Conservation (phyloP, 108 stramenopile genomes). For the Schizochytrium sp. region DNA sequence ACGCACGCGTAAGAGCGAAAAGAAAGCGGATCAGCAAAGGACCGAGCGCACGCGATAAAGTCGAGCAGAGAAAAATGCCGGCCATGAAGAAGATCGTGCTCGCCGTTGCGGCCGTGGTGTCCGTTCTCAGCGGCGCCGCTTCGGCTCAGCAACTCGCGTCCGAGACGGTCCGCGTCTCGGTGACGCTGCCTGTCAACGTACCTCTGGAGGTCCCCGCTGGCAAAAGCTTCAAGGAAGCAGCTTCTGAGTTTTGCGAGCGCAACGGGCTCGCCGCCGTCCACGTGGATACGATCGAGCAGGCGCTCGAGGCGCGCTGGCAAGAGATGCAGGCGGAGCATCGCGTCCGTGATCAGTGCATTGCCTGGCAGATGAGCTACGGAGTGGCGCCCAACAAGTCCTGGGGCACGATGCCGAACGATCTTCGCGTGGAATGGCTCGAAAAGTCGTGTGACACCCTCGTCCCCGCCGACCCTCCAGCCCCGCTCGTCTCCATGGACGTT, state of each 20-base stretch:
- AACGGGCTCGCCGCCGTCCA: neutral
- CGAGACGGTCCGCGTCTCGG: neutral
- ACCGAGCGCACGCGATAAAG: too few species aligned
- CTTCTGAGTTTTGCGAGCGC: neutral
- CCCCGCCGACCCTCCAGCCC: neutral
- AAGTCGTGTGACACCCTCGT: conserved; percentile 1
- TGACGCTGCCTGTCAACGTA: neutral
- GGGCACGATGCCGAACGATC: neutral
- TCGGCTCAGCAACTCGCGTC: neutral
- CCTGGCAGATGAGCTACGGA: neutral
- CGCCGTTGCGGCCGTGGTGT: neutral
- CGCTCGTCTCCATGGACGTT: neutral
- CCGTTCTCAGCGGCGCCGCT: neutral
- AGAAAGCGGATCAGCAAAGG: too few species aligned
- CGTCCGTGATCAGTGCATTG: neutral
- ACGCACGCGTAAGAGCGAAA: too few species aligned
- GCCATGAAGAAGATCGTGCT: too few species aligned
- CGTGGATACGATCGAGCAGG: neutral
- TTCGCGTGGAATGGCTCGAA: neutral
- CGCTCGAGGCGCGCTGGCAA: neutral
- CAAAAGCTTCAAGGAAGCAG: conserved; percentile 2
- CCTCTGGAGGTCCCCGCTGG: conserved; percentile 3
- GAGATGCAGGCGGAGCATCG: neutral
- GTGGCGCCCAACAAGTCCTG: neutral
- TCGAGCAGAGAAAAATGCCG: too few species aligned